Conservation (phyloP, 352 stramenopile species). For the Phytophthora lateralis region DNA sequence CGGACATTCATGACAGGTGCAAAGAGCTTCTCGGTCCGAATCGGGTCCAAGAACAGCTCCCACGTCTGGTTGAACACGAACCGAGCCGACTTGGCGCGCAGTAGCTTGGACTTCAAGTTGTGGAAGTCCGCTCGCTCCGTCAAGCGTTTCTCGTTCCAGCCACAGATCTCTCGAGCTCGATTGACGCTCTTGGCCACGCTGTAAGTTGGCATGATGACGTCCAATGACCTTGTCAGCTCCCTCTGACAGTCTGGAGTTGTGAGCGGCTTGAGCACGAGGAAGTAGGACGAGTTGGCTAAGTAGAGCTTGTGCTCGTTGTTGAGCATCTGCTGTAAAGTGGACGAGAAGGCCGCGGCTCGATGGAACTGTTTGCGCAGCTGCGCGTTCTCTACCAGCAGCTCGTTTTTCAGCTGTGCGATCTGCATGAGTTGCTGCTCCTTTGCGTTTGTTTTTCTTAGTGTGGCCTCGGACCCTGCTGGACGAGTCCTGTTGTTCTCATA, state of each 20-base stretch:
- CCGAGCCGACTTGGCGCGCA: slow-evolving; percentile 25
- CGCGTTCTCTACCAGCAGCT: slow-evolving; percentile 32
- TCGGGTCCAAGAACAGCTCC: slow-evolving; percentile 34
- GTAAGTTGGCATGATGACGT: slow-evolving; percentile 19
- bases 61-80: slow-evolving; percentile 34
- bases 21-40: slow-evolving; percentile 31
- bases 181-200: slow-evolving; percentile 12
- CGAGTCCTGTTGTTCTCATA: slow-evolving; percentile 15
- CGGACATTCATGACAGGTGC: slow-evolving; percentile 31
- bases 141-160: slow-evolving; percentile 35
- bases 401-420: slow-evolving; percentile 25
- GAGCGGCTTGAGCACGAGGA: slow-evolving; percentile 37
- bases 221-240: slow-evolving; percentile 18
- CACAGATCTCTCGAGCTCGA: slow-evolving; percentile 31
- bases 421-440: slow-evolving; percentile 20
- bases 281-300: slow-evolving; percentile 33
- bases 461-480: not conserved
- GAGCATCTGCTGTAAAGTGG: slow-evolving; percentile 33
- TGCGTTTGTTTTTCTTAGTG: slow-evolving; percentile 3
- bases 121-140: slow-evolving; percentile 27
- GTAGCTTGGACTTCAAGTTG: slow-evolving; percentile 35
- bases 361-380: slow-evolving; percentile 37
- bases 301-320: slow-evolving; percentile 41
- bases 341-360: slow-evolving; percentile 5
- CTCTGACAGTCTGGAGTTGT: slow-evolving; percentile 24